Conservation (phyloP, 2,329 filamentous ascomycete species). For the Stachybotrys chlorohalonatus region DNA sequence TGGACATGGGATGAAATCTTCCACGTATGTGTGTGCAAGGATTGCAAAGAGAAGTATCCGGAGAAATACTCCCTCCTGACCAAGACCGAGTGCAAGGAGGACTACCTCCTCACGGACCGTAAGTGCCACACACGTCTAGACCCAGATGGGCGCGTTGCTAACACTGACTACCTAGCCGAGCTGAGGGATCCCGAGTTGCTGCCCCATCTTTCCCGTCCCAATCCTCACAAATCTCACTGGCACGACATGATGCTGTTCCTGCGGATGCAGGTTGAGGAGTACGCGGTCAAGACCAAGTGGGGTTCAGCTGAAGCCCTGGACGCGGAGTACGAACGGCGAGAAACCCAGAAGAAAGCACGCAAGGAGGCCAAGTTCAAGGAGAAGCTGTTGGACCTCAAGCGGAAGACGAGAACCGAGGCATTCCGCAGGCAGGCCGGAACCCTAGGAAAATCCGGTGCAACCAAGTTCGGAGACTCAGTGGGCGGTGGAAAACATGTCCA, state of each 20-base stretch:
- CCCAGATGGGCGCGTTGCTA: background rate
- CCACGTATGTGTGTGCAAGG: constrained; percentile 61
- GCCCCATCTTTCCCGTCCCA: constrained; percentile 80
- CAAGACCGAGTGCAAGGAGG: constrained; percentile 92
- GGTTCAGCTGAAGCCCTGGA: constrained; percentile 78
- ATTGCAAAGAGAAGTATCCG: constrained; percentile 80
- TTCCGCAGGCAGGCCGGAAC: constrained; percentile 63
- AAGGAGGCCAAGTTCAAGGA: constrained; percentile 89
- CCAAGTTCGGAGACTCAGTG: constrained; percentile 69
- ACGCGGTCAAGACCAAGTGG: constrained; percentile 87
- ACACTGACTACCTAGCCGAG: constrained; percentile 49
- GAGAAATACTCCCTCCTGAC: constrained; percentile 94
- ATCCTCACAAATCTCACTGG: constrained; percentile 93
- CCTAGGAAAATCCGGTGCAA: constrained; percentile 41
- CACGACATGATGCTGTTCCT: constrained; percentile 99
- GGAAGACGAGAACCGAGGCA: constrained; percentile 83
- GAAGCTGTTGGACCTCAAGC: constrained; percentile 84
- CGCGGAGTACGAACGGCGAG: constrained; percentile 74
- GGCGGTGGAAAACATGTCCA: constrained; percentile 71
- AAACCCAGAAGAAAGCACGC: constrained; percentile 69
- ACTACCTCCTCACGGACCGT: constrained; percentile 92
- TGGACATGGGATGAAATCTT: constrained; percentile 92
- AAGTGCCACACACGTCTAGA: constrained; percentile 25
- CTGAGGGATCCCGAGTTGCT: constrained; percentile 81
- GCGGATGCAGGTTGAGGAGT: constrained; percentile 87